Percentiles rank a stretch among this genome's conserved stretches.
These are phyloP conservation scores for Chrysosporium keratinophilum DNA, from an alignment of 2,329 filamentous ascomycete species.

Conservation along the genomic window DNA sequence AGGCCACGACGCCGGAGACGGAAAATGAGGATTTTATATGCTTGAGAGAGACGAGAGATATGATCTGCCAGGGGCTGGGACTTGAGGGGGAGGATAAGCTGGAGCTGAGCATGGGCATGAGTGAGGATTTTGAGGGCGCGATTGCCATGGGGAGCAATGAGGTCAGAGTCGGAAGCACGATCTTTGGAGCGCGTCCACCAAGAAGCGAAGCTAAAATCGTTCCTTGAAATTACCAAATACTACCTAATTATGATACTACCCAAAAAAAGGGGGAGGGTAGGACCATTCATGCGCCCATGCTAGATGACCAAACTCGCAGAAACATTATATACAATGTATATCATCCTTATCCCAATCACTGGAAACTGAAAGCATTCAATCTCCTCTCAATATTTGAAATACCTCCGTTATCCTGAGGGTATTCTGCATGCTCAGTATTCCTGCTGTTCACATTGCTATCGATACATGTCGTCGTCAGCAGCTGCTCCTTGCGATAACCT, in stretches of 20 bases:
- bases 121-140: conserved; percentile 85
- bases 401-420: neutral
- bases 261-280: neutral
- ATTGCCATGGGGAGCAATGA: conserved; percentile 74
- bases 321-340: conserved; percentile 13
- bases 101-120: conserved; percentile 98
- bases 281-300: neutral
- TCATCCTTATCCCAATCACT: conserved; percentile 1
- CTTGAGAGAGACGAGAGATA: conserved; percentile 59
- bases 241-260: neutral
- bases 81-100: conserved; percentile 43
- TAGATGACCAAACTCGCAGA: neutral
- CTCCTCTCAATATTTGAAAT: conserved; percentile 1
- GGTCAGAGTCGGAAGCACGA: conserved; percentile 85
- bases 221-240: conserved; percentile 18
- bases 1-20: conserved; percentile 59
- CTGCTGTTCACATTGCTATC: neutral
- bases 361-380: neutral
- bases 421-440: neutral
- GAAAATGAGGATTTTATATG: conserved; percentile 82
- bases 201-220: conserved; percentile 66
- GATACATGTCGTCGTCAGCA: neutral
- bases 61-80: conserved; percentile 54
- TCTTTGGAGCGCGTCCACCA: conserved; percentile 74
- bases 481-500: conserved; percentile 50